phyloP scores from a whole-genome alignment of 768 basidiomycete species.

The Agrocybe pediades region DNA sequence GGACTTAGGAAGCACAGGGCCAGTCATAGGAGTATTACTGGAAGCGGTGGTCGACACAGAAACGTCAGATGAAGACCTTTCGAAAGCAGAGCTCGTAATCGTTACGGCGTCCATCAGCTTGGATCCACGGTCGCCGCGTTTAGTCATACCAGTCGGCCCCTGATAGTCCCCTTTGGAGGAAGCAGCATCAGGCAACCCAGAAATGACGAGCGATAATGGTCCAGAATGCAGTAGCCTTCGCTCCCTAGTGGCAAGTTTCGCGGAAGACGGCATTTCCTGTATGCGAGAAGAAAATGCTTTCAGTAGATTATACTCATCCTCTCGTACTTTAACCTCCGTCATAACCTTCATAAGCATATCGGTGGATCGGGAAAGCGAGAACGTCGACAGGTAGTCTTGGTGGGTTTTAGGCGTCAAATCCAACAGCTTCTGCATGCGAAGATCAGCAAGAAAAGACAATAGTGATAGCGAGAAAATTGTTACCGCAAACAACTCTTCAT shows the following conservation, averaged over 20 bases:
- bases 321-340: slow-evolving; percentile 82
- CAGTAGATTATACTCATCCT: slow-evolving; percentile 82
- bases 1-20: slow-evolving; percentile 11
- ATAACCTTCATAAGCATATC: slow-evolving; percentile 75
- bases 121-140: slow-evolving; percentile 27
- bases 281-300: slow-evolving; percentile 63
- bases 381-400: slow-evolving; percentile 68
- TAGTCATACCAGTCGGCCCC: slow-evolving; percentile 10
- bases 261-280: slow-evolving; percentile 53
- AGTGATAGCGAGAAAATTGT: slow-evolving; percentile 23
- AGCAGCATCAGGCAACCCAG: slow-evolving; percentile 13
- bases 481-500: slow-evolving; percentile 76
- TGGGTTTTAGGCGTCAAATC: slow-evolving; percentile 71
- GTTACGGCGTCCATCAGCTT: slow-evolving; percentile 43
- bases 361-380: slow-evolving; percentile 65
- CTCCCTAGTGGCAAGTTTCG: slow-evolving; percentile 66
- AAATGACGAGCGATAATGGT: slow-evolving; percentile 46
- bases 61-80: slow-evolving; percentile 41
- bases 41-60: slow-evolving; percentile 24
- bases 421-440: slow-evolving; percentile 57
- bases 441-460: not conserved
- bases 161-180: slow-evolving; percentile 4
- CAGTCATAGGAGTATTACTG: slow-evolving; percentile 1
- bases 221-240: slow-evolving; percentile 77
- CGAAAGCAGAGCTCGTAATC: slow-evolving; percentile 42